Evolutionary conservation across 495 filamentous ascomycete species (phyloP).

Genomic region (Hypoxylon subgilvum): DNA sequence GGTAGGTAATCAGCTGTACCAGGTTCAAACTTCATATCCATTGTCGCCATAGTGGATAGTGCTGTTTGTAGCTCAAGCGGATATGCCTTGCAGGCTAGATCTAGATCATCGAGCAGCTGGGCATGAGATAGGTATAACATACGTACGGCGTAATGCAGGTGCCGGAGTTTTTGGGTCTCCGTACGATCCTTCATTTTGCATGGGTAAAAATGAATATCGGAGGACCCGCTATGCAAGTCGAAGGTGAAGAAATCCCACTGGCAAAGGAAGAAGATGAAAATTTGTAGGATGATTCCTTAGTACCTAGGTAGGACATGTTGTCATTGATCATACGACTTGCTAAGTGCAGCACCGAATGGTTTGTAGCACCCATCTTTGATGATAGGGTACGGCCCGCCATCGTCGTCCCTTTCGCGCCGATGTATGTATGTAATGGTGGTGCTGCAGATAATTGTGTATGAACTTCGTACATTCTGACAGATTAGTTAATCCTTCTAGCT

Average conservation of each 20-base stretch:
- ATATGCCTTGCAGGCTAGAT: neutral
- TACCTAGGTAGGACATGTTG: too few relatives aligned
- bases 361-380: neutral
- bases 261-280: conserved; percentile 10
- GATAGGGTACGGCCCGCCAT: neutral
- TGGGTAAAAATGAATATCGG: too few relatives aligned
- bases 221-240: too few relatives aligned
- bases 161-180: too few relatives aligned
- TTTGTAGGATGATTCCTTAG: neutral
- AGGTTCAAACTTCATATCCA: too few relatives aligned
- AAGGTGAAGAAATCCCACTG: conserved; percentile 12
- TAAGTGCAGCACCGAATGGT: conserved; percentile 3
- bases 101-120: conserved; percentile 4
- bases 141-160: neutral
- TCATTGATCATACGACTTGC: conserved; percentile 5
- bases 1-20: neutral
- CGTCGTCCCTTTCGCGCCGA: too few relatives aligned
- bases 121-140: neutral
- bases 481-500: neutral
- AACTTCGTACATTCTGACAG: too few relatives aligned
- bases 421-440: too few relatives aligned
- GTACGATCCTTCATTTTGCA: too few relatives aligned
- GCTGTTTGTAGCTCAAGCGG: neutral
- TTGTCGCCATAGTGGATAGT: too few relatives aligned
- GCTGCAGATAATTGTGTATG: too few relatives aligned